A percentile compares a stretch with the other conserved stretches of the same genome.
phyloP scores from a whole-genome alignment of 768 basidiomycete genomes.

The Mycena amicta region DNA sequence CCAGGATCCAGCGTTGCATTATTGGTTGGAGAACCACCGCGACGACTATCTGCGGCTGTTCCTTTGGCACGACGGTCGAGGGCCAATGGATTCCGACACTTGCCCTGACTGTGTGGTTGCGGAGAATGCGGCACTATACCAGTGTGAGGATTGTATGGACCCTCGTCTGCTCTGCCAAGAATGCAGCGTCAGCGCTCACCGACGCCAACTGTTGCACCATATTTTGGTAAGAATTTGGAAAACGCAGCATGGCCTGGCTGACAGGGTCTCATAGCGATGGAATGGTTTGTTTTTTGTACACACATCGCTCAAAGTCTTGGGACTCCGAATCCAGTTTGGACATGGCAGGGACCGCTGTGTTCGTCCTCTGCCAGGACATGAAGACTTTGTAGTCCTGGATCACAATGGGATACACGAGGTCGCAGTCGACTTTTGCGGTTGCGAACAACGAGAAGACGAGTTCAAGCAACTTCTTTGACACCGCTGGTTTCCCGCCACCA shows the following conservation, averaged over 20 bases:
- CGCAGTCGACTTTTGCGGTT: constrained; percentile 34
- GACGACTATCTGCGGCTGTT: not conserved
- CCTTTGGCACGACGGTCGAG: not conserved
- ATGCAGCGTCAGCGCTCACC: not conserved
- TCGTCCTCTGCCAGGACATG: constrained; percentile 2
- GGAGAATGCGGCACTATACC: not conserved
- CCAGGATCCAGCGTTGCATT: not conserved
- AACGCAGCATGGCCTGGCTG: not conserved
- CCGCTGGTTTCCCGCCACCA: constrained; percentile 28
- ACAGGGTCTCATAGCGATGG: constrained; percentile 24
- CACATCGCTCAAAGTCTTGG: constrained; percentile 21
- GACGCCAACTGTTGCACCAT: not conserved
- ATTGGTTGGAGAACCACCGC: not conserved
- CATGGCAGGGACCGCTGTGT: constrained; percentile 26
- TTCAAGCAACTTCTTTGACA: constrained; percentile 34
- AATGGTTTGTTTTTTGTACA: constrained; percentile 20
- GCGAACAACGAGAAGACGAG: constrained; percentile 10
- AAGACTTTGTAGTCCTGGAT: constrained; percentile 32
- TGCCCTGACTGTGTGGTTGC: not conserved
- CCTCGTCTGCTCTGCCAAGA: no score
- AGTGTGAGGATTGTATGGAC: no score
- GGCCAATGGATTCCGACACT: not conserved
- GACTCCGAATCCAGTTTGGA: constrained; percentile 28
- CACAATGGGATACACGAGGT: constrained; percentile 32
- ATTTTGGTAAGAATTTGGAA: not conserved